Base-by-base conservation (phyloP, 768 basidiomycete genomes). In the Hemileccinum impolitum region DNA sequence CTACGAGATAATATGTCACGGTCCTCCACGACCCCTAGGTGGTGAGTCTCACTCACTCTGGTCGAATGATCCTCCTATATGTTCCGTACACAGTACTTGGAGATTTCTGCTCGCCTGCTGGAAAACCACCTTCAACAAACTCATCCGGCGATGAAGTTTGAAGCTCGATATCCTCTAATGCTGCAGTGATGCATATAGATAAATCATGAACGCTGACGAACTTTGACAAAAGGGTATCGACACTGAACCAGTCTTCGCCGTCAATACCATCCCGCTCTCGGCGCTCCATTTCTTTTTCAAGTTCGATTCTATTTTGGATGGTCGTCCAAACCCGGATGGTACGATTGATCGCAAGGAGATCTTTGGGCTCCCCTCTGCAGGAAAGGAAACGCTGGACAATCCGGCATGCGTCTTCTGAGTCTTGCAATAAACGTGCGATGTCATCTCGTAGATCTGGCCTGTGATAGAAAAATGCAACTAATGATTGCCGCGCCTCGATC, bases 321-420 rank as follows among this genome's bases (percentile, higher is more conserved):
- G 61, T 60, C 9, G 68, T 54, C 86, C 90, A 91, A 14, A 73
- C 66, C 4, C 68, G 69, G 48, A 90, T 81, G 5, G 87, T 83
- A 18, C 72, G 70, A 52, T 78, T 78, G 35, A 94, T 77, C 2
- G 81, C 71, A 11, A 80, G 64, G 23, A 94, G 73, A 59, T 93
- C 92, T 42, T 65, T 73, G 17, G 78, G 65, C 47, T 81, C 80
- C 23, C 87, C 89, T 47, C 82, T 79, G 2, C 85, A 78, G 12
- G 88, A 73, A 3, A 84, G 65, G 56, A 94, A 86, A 52, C 79
- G 81, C 58, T 94, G 92, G 14, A 89, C 78, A 39, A 90, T 79
- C 12, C 92, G 85, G 12, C 78, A 76, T 4, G 78, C 75, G 61
- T 94, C 92, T 57, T 85, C 88, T 2, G 80, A 68, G 39, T 78